phyloP scores from a whole-genome alignment of 2,329 filamentous ascomycete genomes.

The Leptographium wingfieldii region DNA sequence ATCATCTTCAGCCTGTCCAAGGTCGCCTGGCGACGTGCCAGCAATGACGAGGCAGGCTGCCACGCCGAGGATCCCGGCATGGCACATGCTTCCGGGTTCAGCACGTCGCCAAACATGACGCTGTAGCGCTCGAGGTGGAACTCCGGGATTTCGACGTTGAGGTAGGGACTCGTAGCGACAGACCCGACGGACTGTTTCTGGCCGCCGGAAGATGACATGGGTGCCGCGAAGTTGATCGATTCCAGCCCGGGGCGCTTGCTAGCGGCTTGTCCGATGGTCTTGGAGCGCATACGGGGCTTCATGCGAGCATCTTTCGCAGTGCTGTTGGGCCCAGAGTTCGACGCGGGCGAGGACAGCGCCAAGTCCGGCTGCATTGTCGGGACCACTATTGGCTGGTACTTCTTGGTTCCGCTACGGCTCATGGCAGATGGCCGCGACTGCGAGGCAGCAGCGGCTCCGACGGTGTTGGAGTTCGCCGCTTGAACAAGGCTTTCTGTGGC shows the following conservation, averaged over 20 bases:
- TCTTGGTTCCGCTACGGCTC: slow-evolving; percentile 27
- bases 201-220: not conserved
- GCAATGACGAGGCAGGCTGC: slow-evolving; percentile 26
- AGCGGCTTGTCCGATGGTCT: slow-evolving; percentile 11
- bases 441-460: not conserved
- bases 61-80: not conserved
- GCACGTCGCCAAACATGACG: slow-evolving; percentile 75
- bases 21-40: slow-evolving; percentile 46
- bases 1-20: slow-evolving; percentile 44
- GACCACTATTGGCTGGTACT: slow-evolving; percentile 31
- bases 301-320: not conserved
- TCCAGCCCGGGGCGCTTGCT: not conserved
- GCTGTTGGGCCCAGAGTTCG: not conserved
- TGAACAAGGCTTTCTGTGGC: not conserved
- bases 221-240: not conserved
- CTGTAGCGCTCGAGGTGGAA: slow-evolving; percentile 81
- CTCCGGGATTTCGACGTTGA: slow-evolving; percentile 71
- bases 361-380: slow-evolving; percentile 18
- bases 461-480: too few relatives aligned
- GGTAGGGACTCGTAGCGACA: slow-evolving; percentile 23
- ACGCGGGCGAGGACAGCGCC: slow-evolving; percentile 18
- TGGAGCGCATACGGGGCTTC: slow-evolving; percentile 11
- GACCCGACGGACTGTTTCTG: not conserved
- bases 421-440: slow-evolving; percentile 6
- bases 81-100: slow-evolving; percentile 28